Percentiles rank a stretch among this genome's conserved stretches.
These are phyloP conservation scores for Tuctoria greenei DNA, from an alignment of 176 grass and related monocot species.

Conservation along the genomic window DNA sequence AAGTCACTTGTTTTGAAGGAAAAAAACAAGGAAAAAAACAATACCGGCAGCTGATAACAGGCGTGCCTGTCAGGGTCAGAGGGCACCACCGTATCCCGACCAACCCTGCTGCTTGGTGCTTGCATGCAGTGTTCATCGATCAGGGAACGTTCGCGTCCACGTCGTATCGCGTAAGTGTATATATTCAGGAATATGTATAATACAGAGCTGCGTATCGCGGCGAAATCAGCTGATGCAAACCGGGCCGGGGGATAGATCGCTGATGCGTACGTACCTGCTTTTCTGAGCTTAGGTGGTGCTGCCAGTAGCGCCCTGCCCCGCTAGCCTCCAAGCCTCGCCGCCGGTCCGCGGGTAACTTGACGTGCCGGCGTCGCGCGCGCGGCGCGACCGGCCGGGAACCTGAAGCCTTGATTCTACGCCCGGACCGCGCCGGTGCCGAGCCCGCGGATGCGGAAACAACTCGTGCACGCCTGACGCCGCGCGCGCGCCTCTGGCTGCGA, in stretches of 20 bases:
- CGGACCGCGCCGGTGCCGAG: not conserved
- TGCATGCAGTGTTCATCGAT: no score
- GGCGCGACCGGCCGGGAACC: not conserved
- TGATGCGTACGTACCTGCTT: not conserved
- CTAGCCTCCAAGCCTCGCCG: conserved; percentile 19
- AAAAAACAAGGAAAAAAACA: not conserved
- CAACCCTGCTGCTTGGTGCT: no score
- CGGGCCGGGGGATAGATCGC: not conserved
- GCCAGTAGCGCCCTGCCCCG: not conserved
- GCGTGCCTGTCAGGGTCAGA: not conserved
- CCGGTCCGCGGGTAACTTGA: not conserved
- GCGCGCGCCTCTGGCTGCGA: not conserved
- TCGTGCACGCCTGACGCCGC: not conserved
- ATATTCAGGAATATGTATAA: not conserved
- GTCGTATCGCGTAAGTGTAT: not conserved
- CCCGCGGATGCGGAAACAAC: not conserved
- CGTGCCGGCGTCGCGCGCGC: not conserved
- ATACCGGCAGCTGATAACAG: no score
- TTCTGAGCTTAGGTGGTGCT: not conserved
- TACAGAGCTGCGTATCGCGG: not conserved
- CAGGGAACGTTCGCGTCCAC: conserved; percentile 11
- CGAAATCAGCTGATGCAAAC: no score
- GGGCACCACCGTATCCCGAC: not conserved
- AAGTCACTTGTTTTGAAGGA: not conserved
- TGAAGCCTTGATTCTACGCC: not conserved